These are phyloP conservation scores for Sporothrix pseudoabietina DNA, from an alignment of 2,329 filamentous ascomycete genomes.

Conservation along the genomic window DNA sequence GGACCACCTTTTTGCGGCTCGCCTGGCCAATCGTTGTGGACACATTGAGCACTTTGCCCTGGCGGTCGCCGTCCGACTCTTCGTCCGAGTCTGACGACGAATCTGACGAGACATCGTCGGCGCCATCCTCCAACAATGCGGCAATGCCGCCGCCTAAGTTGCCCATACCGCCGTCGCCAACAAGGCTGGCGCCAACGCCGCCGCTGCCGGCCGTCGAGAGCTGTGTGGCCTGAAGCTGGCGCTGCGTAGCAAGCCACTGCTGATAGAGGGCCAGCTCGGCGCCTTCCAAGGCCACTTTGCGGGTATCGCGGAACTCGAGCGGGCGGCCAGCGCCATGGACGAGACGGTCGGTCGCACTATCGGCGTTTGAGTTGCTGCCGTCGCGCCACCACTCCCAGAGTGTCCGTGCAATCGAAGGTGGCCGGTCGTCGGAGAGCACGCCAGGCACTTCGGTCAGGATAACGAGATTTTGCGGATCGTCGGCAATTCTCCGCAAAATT, in stretches of 20 bases:
- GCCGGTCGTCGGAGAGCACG: conserved; percentile 47
- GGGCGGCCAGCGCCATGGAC: conserved; percentile 66
- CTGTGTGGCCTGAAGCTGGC: conserved; percentile 80
- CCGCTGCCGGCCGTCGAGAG: conserved; percentile 55
- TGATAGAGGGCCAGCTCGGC: conserved; percentile 82
- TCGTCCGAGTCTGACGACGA: conserved; percentile 84
- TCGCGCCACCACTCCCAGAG: conserved; percentile 79
- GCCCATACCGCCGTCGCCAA: not conserved
- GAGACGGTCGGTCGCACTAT: conserved; percentile 63
- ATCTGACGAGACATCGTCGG: conserved; percentile 80
- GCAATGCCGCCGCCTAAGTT: conserved; percentile 11
- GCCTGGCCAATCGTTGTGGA: conserved; percentile 83
- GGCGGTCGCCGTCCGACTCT: conserved; percentile 85
- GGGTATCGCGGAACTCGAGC: conserved; percentile 62
- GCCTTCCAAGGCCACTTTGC: conserved; percentile 67
- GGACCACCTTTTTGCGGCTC: conserved; percentile 78
- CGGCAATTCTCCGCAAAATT: conserved; percentile 71
- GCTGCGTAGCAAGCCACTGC: conserved; percentile 86
- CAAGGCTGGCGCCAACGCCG: not conserved
- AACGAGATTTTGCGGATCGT: conserved; percentile 78
- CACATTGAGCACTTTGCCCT: conserved; percentile 87
- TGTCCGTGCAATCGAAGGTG: conserved; percentile 67
- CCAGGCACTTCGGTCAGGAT: conserved; percentile 78
- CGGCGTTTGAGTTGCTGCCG: conserved; percentile 51
- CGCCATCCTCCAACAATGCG: conserved; percentile 52